A percentile compares a stretch with the other conserved stretches of the same genome.
These are phyloP conservation scores for Arthrobotrys pseudoclavata DNA, from an alignment of 2,329 filamentous ascomycete genomes.

Conservation along the genomic window DNA sequence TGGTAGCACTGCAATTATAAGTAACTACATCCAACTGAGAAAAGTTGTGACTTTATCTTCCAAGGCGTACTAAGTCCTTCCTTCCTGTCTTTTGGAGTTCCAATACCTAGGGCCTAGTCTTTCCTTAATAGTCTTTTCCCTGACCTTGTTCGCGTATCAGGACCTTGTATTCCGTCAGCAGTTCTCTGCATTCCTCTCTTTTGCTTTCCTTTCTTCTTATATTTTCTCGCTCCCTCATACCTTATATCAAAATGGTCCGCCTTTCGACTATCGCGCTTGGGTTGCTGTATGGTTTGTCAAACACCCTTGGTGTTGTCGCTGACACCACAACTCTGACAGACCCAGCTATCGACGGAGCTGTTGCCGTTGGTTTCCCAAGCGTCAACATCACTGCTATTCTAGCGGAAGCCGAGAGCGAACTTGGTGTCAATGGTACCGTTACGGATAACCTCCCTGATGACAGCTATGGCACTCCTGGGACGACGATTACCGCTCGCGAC, in stretches of 20 bases:
- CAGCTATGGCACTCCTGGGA: not conserved
- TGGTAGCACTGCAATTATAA: conserved; percentile 44
- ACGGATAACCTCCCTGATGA: conserved; percentile 40
- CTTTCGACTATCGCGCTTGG: conserved; percentile 41
- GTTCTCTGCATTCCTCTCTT: conserved; percentile 9
- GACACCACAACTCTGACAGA: conserved; percentile 19
- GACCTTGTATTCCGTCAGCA: conserved; percentile 3
- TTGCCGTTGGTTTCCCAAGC: conserved; percentile 28
- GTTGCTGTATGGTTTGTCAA: conserved; percentile 42
- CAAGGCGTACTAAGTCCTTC: conserved; percentile 17
- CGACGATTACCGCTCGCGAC: conserved; percentile 19
- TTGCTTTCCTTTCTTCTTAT: conserved; percentile 4
- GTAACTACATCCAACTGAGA: conserved; percentile 17
- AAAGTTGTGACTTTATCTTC: conserved; percentile 25
- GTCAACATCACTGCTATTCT: conserved; percentile 51
- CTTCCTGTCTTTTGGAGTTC: conserved; percentile 23
- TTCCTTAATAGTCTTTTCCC: conserved; percentile 37
- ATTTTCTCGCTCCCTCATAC: conserved; percentile 7
- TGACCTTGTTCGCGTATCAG: conserved; percentile 23
- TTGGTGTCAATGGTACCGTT: conserved; percentile 53
- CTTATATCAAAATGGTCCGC: conserved; percentile 54
- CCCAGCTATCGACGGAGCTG: conserved; percentile 27
- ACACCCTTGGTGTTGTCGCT: conserved; percentile 38
- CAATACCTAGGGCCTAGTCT: conserved; percentile 30
- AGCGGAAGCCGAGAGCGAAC: conserved; percentile 45